Conservation (phyloP, 2,329 filamentous ascomycete genomes). For the Pseudogymnoascus sp. region DNA sequence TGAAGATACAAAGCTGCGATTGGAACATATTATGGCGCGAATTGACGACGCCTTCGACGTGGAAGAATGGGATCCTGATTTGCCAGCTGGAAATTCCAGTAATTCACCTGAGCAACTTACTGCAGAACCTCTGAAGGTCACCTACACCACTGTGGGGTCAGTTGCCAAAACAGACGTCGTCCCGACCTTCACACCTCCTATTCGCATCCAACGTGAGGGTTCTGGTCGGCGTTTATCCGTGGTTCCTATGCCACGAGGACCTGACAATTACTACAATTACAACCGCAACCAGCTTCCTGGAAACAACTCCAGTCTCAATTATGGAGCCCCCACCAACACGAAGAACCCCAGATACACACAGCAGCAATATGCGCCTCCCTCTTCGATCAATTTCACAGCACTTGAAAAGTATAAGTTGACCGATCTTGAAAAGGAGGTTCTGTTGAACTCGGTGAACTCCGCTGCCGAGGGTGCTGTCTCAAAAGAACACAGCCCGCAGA, state of each 20-base stretch:
- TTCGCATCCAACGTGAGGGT: slow-evolving; percentile 30
- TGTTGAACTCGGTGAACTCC: background rate
- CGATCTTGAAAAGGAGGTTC: slow-evolving; percentile 10
- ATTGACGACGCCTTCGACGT: slow-evolving; percentile 26
- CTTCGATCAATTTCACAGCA: slow-evolving; percentile 15
- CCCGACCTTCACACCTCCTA: slow-evolving; percentile 27
- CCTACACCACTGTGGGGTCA: slow-evolving; percentile 31
- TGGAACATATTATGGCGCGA: slow-evolving; percentile 11
- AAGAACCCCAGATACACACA: background rate
- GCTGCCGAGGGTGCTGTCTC: background rate
- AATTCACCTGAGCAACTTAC: slow-evolving; percentile 25
- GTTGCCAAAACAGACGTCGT: slow-evolving; percentile 25
- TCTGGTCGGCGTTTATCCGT: slow-evolving; percentile 20
- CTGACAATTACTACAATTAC: background rate
- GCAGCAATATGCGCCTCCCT: slow-evolving; percentile 10
- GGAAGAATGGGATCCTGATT: slow-evolving; percentile 26
- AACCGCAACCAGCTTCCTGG: slow-evolving; percentile 2
- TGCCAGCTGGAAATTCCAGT: slow-evolving; percentile 15
- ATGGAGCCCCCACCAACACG: background rate
- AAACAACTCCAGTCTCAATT: background rate
- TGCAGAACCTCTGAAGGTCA: slow-evolving; percentile 23
- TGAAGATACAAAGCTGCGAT: background rate
- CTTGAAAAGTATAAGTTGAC: background rate
- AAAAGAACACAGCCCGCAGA: background rate
- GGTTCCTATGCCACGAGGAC: background rate